Evolutionary conservation across 2,329 filamentous ascomycete species (phyloP), one percentile per base, ranked within the genome.

Genomic region (Hortaea werneckii): DNA sequence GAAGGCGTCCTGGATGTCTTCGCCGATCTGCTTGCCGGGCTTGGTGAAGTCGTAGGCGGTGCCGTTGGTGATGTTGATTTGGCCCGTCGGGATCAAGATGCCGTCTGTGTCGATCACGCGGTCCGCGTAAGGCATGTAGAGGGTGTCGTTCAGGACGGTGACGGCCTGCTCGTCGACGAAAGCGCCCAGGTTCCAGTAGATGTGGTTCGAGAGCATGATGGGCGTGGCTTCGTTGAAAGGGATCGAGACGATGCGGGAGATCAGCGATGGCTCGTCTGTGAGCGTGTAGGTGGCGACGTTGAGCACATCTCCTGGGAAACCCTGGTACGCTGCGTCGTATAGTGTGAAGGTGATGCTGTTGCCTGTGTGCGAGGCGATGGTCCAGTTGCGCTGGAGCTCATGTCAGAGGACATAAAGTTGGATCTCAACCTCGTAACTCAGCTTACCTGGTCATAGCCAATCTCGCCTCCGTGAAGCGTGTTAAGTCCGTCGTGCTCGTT

Each of bases 141-240:
- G 72, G 10, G 80, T 83, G 69, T 88, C 82, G 68, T 88, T 85
- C 44, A 85, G 71, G 10, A 76, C 75, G 1, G 69, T 71, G 47
- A 72, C 70, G 2, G 82, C 85, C 61, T 83, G 74, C 47, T 82
- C 78, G 67, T 88, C 87, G 58, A 82, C 74, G 58, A 85, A 90
- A 30, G 81, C 85, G 58, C 89, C 85, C 39, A 90, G 71, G 63
- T 89, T 89, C 85, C 85, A 90, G 73, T 90, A 90, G 6, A 77
- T 78, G 64, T 83, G 80, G 38, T 79, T 78, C 60, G 77, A 85
- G 47, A 90, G 73, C 85, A 90, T 89, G 63, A 90, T 87, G 41
- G 85, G 85, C 5, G 85, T 89, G 68, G 80, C 82, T 67, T 85
- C 79, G 29, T 82, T 85, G 6, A 81, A 80, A 3, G 84, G 71